Conservation (phyloP, 257 asterid genomes). For the Anisodus acutangulus region DNA sequence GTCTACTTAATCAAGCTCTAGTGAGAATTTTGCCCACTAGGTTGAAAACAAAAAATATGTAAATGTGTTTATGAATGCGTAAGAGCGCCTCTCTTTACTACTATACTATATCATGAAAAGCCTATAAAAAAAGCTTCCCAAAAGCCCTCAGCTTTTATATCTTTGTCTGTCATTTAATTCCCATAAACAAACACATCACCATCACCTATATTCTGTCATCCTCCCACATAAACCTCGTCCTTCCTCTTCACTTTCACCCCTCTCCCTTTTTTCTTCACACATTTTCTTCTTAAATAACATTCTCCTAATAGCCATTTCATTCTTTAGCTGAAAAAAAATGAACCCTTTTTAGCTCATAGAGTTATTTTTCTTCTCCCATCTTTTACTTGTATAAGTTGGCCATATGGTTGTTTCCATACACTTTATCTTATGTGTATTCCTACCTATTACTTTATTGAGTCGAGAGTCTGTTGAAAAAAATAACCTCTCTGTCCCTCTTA, state of each 20-base stretch:
- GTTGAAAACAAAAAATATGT: too few relatives aligned
- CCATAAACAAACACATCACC: conserved; percentile 46
- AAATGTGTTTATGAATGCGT: neutral
- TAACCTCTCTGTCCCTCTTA: too few relatives aligned
- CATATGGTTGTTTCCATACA: too few relatives aligned
- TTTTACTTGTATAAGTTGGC: neutral
- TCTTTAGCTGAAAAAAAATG: neutral
- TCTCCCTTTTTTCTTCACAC: conserved; percentile 13
- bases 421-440: too few relatives aligned
- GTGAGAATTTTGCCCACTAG: too few relatives aligned
- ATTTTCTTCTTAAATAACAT: neutral
- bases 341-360: neutral
- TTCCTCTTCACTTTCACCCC: conserved; percentile 32
- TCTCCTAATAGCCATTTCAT: neutral
- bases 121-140: conserved; percentile 47
- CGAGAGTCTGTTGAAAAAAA: too few relatives aligned
- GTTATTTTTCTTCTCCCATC: neutral
- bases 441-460: too few relatives aligned
- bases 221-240: conserved; percentile 39
- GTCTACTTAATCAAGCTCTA: too few relatives aligned
- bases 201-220: conserved; percentile 39
- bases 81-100: neutral
- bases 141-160: conserved; percentile 65
- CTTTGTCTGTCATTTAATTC: conserved; percentile 78
- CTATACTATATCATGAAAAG: conserved; percentile 41